These are phyloP conservation scores for Ophiocordyceps sinensis DNA, from an alignment of 2,329 filamentous ascomycete genomes.

Conservation along the genomic window DNA sequence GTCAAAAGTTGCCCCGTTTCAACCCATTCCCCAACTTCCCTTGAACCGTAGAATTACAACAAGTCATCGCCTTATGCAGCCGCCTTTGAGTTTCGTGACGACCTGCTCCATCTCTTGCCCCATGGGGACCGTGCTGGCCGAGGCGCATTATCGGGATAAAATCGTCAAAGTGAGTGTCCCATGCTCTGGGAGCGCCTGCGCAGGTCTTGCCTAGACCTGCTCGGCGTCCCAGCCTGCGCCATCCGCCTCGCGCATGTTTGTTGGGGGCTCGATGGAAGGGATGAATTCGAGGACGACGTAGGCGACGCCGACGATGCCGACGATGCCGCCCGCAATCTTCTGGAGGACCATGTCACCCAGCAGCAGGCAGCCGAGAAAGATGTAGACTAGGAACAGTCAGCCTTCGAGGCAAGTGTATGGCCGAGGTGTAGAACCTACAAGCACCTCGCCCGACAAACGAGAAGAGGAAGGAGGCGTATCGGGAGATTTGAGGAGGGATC, in stretches of 20 bases:
- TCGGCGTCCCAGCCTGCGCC: slow-evolving; percentile 58
- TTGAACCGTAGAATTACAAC: no score
- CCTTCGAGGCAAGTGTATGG: background rate
- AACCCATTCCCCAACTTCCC: no score
- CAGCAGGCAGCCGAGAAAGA: slow-evolving; percentile 82
- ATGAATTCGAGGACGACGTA: slow-evolving; percentile 68
- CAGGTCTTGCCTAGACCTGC: slow-evolving; percentile 41
- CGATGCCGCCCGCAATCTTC: slow-evolving; percentile 61
- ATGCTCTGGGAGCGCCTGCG: background rate
- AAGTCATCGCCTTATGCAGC: no score
- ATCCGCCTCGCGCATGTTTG: slow-evolving; percentile 70
- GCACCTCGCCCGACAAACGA: slow-evolving; percentile 90
- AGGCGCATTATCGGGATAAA: no score
- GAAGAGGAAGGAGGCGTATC: slow-evolving; percentile 96
- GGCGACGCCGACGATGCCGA: slow-evolving; percentile 63
- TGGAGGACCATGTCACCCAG: slow-evolving; percentile 53
- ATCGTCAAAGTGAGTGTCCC: background rate
- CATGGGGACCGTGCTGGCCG: no score
- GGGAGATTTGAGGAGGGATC: slow-evolving; percentile 80
- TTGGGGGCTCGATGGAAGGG: slow-evolving; percentile 64
- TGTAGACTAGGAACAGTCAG: slow-evolving; percentile 55
- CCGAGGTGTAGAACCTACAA: slow-evolving; percentile 46
- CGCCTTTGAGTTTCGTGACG: no score
- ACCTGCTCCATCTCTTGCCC: no score
- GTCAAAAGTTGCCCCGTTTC: no score